Percentiles rank a stretch among this genome's conserved stretches.
Conservation (phyloP, 768 basidiomycete species). For the Sarcodon aspratus region DNA sequence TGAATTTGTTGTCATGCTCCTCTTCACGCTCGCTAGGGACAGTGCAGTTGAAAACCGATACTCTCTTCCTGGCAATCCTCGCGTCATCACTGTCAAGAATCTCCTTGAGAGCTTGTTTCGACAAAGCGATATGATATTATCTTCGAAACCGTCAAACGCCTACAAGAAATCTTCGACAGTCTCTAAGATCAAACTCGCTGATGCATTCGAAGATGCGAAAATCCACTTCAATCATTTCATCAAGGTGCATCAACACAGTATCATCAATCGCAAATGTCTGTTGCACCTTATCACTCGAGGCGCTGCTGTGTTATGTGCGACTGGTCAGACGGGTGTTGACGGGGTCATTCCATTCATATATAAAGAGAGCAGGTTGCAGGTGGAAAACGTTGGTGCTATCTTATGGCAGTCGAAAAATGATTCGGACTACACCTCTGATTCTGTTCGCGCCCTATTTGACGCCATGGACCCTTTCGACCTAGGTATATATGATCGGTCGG, state of each 20-base stretch:
- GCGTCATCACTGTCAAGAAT: conserved; percentile 1
- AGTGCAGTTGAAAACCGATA: conserved; percentile 4
- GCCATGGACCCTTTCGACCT: conserved; percentile 14
- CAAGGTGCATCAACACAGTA: conserved; percentile 10
- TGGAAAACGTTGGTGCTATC: conserved; percentile 13
- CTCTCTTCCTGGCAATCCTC: not conserved
- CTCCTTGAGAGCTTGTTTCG: conserved; percentile 8
- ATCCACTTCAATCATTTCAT: conserved; percentile 23
- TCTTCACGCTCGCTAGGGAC: conserved; percentile 15
- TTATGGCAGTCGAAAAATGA: conserved; percentile 16
- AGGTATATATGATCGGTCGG: conserved; percentile 8
- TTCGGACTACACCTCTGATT: conserved; percentile 3
- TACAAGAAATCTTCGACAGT: not conserved
- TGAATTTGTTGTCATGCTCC: conserved; percentile 10
- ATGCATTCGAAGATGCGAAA: conserved; percentile 8
- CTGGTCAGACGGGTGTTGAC: conserved; percentile 13
- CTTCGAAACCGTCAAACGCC: not conserved
- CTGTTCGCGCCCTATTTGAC: conserved; percentile 9
- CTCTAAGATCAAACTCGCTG: conserved; percentile 1
- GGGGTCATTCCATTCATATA: conserved; percentile 15
- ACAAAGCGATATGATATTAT: not conserved
- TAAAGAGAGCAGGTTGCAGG: conserved; percentile 1
- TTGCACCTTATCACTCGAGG: conserved; percentile 13
- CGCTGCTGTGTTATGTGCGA: conserved; percentile 16
- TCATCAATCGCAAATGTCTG: conserved; percentile 12